A percentile compares a stretch with the other conserved stretches of the same genome.
Evolutionary conservation across 106 monocot species (phyloP).

Genomic region (Cymbidium sinense): DNA sequence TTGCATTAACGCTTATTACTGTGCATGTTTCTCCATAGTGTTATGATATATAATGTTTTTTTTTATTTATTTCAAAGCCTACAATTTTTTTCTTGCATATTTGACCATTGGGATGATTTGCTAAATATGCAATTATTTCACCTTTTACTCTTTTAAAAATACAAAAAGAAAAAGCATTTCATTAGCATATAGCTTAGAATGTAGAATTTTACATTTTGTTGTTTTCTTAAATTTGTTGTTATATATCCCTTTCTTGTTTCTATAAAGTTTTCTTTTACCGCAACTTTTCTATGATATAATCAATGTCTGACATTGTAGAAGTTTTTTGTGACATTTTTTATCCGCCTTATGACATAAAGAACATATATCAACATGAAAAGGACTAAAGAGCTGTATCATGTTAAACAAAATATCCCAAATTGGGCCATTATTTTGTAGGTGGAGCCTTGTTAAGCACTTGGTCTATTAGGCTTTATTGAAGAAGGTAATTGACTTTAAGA

Average conservation of each 20-base stretch:
- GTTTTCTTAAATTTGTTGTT: neutral
- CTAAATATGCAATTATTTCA: neutral
- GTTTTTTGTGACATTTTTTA: neutral
- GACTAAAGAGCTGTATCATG: constrained; percentile 26
- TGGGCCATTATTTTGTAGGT: constrained; percentile 82
- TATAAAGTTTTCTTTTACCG: neutral
- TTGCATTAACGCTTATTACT: no score
- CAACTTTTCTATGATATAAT: neutral
- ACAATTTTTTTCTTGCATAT: neutral
- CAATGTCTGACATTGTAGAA: neutral
- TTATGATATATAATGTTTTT: neutral
- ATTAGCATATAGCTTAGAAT: neutral
- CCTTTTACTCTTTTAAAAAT: neutral
- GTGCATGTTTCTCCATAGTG: no score
- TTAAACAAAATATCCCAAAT: constrained; percentile 60
- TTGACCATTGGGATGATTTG: neutral
- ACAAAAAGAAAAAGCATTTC: neutral
- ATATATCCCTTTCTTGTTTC: neutral
- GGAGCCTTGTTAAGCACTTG: constrained; percentile 74
- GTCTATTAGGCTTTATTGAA: constrained; percentile 64
- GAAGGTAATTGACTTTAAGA: constrained; percentile 44
- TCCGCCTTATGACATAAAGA: constrained; percentile 45
- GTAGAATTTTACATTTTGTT: neutral
- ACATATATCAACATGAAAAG: constrained; percentile 27
- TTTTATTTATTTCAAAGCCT: neutral